A percentile compares a stretch with the other conserved stretches of the same genome.
These are phyloP conservation scores for Lagenidium sp. DNA, from an alignment of 352 stramenopile genomes.

Conservation along the genomic window DNA sequence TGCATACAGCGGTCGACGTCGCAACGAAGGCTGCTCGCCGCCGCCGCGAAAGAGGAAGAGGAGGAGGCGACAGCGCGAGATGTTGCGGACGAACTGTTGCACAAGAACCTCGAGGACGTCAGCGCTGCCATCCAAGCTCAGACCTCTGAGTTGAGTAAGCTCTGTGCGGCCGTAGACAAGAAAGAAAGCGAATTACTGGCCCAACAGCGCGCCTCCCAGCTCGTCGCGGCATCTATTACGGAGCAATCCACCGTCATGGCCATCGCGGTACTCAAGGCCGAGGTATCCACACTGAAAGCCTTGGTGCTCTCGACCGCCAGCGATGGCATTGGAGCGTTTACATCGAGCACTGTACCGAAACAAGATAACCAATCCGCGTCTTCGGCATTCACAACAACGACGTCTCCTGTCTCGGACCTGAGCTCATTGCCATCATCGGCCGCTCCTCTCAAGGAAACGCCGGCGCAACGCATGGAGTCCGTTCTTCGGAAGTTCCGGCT, in stretches of 20 bases:
- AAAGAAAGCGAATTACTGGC: conserved; percentile 47
- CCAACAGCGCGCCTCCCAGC: conserved; percentile 25
- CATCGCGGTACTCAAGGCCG: conserved; percentile 58
- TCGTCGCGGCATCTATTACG: conserved; percentile 35
- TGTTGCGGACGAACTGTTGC: conserved; percentile 39
- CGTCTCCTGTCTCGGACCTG: too few species aligned
- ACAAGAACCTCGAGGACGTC: conserved; percentile 32
- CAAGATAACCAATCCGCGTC: too few species aligned
- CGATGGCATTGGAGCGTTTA: neutral
- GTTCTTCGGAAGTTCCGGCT: conserved; percentile 14
- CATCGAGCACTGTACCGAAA: neutral
- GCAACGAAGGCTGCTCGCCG: too few species aligned
- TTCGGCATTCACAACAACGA: too few species aligned
- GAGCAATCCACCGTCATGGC: conserved; percentile 47
- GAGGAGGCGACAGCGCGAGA: conserved; percentile 17
- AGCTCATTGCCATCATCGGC: neutral
- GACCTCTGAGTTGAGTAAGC: conserved; percentile 43
- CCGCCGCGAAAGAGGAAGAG: too few species aligned
- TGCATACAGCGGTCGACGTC: too few species aligned
- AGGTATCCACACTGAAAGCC: conserved; percentile 57
- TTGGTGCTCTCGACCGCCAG: conserved; percentile 27
- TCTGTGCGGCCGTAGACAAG: conserved; percentile 38
- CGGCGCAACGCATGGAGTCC: conserved; percentile 9
- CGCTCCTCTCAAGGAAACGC: conserved; percentile 6
- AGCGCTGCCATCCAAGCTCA: conserved; percentile 56